These are phyloP conservation scores for Fusarium pseudoanthophilum DNA, from an alignment of 2,329 filamentous ascomycete genomes.

Conservation along the genomic window DNA sequence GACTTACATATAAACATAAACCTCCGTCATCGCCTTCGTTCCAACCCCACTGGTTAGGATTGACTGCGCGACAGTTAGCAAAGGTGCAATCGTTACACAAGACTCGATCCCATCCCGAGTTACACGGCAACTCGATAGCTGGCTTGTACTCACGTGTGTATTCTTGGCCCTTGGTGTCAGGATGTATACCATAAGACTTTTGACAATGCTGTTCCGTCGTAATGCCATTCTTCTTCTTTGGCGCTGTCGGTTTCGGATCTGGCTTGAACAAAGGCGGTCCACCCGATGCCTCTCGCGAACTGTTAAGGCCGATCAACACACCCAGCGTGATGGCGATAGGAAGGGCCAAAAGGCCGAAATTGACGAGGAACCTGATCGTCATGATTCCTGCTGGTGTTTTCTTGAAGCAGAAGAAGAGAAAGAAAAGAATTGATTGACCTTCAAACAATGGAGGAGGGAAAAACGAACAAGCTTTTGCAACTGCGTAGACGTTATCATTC, in stretches of 20 bases:
- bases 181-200: conserved; percentile 55
- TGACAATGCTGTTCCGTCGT: conserved; percentile 37
- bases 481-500: conserved; percentile 7
- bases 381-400: conserved; percentile 43
- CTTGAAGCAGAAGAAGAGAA: not conserved
- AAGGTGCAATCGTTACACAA: not conserved
- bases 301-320: conserved; percentile 60
- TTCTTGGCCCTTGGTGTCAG: conserved; percentile 54
- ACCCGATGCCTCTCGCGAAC: conserved; percentile 55
- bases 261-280: conserved; percentile 57
- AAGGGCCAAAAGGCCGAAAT: conserved; percentile 60
- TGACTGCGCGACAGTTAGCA: conserved; percentile 55
- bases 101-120: not conserved
- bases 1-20: conserved; percentile 65
- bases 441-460: not conserved
- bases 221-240: conserved; percentile 38
- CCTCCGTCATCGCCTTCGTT: conserved; percentile 50
- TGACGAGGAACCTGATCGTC: conserved; percentile 58
- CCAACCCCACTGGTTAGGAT: conserved; percentile 67
- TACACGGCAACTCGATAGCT: not conserved
- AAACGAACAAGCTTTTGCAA: conserved; percentile 23
- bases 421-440: not conserved
- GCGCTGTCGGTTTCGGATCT: conserved; percentile 28
- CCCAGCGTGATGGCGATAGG: conserved; percentile 62
- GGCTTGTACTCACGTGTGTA: conserved; percentile 57